Evolutionary conservation across 1,139 yeast species (phyloP), one percentile per base, ranked within the genome.

Genomic region (Saccharomyces pastorianus): DNA sequence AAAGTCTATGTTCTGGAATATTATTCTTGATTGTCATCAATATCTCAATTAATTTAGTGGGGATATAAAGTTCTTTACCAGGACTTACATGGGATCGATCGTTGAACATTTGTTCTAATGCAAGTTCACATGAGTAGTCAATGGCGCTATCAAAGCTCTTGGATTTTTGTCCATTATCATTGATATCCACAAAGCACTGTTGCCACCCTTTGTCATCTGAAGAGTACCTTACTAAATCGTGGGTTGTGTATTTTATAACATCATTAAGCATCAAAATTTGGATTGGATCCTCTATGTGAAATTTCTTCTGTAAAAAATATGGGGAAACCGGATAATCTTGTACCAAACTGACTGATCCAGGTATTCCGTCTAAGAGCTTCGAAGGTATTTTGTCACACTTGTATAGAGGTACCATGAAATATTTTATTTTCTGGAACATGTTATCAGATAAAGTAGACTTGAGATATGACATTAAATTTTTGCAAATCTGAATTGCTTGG

Each of bases 241-340:
- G 68, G 0, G 69, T 51, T 2, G 62, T 54, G 47, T 64, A 56
- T 51, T 60, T 58, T 3, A 66, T 44, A 6, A 67, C 58, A 56
- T 66, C 71, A 54, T 66, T 61, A 17, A 65, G 51, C 58, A 67
- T 57, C 13, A 66, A 34, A 27, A 66, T 57, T 49, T 64, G 64
- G 2, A 65, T 64, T 3, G 71, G 70, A 52, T 66, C 70, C 42
- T 64, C 63, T 6, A 64, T 60, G 44, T 17, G 25, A 17, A 38
- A 38, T 9, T 38, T 38, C 7, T 38, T 11, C 47, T 11, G 38
- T 44, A 25, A 47, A 26, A 38, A 17, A 38, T 17, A 8, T 23
- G 44, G 44, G 20, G 25, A 38, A 20, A 38, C 44, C 26, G 44
- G 44, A 38, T 38, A 38, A 11, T 62, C 59, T 29, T 55, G 53